Conservation (phyloP, 768 basidiomycete genomes). For the Sistotremastrum niveocremeum region DNA sequence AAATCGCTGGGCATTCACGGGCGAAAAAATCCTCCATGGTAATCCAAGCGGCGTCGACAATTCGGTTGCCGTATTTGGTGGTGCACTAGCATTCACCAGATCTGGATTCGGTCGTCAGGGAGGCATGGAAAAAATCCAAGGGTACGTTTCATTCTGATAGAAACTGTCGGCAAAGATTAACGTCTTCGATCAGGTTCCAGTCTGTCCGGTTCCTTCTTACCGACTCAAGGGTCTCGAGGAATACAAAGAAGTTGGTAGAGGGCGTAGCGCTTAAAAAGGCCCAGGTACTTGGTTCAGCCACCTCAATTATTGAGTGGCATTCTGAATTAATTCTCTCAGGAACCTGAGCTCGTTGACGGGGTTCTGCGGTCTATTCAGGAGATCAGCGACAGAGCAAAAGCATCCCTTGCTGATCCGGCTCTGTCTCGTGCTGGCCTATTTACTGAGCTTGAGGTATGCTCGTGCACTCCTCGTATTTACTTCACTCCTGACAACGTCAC, state of each 20-base stretch:
- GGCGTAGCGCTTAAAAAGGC: constrained; percentile 65
- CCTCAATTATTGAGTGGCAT: background rate
- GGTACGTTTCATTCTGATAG: constrained; percentile 34
- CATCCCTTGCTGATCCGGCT: constrained; percentile 59
- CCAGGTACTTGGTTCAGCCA: constrained; percentile 27
- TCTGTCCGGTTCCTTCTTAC: constrained; percentile 82
- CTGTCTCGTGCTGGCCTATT: constrained; percentile 54
- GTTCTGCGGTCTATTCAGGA: constrained; percentile 71
- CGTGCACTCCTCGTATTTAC: background rate
- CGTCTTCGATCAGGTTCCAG: constrained; percentile 51
- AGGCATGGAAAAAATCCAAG: constrained; percentile 75
- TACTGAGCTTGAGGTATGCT: constrained; percentile 53
- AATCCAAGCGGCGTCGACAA: constrained; percentile 98
- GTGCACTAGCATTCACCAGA: constrained; percentile 81
- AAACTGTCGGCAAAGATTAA: too few relatives aligned
- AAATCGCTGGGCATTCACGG: constrained; percentile 87
- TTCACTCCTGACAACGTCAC: constrained; percentile 2
- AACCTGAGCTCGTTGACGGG: constrained; percentile 74
- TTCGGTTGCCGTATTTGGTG: constrained; percentile 84
- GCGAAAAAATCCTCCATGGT: constrained; percentile 93
- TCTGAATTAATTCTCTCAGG: constrained; percentile 25
- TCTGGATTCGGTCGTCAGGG: constrained; percentile 64
- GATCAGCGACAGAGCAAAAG: constrained; percentile 73
- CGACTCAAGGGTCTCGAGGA: constrained; percentile 84
- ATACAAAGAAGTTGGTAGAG: constrained; percentile 90